Evolutionary conservation across 345 rosid species (phyloP), one percentile per base, ranked within the genome.

Genomic region (Mallotus nudiflorus): DNA sequence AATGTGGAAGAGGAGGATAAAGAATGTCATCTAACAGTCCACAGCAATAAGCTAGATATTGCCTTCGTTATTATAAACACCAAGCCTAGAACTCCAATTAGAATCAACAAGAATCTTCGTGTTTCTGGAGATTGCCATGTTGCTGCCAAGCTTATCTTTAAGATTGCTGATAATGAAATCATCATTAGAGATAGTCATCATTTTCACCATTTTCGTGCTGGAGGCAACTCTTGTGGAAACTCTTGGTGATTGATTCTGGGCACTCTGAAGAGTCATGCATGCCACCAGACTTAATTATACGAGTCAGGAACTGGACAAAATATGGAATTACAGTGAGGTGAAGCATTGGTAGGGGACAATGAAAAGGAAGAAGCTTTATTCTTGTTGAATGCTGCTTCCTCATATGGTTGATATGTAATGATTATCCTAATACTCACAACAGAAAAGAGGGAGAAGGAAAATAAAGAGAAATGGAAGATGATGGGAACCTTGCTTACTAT

Each of bases 1-100:
- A 93, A 90, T 75, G 87, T 88, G 52, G 96, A 90, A 72, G 90
- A 88, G 57, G 93, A 88, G 83, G 96, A 90, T 73, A 90, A 90
- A 66, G 96, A 85, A 72, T 55, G 84, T 25, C 96, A 90, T 77
- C 81, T 88, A 31, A 85, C 87, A 15, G 89, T 90, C 71, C 96
- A 88, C 46, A 88, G 96, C 68, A 93, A 90, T 81, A 90, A 88
- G 66, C 46, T 90, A 67, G 96, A 91, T 46, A 85, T 90, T 72
- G 90, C 73, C 44, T 90, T 86, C 80, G 91, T 89, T 29, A 69
- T 90, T 67, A 62, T 86, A 82, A 86, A 87, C 75, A 78, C 88
- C 15, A 33, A 66, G 19, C 75, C 83, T 0, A 81, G 68, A 19
- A 75, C 73, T 44, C 75, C 84, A 39, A 85, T 90, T 53, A 82